Conservation (phyloP, 257 asterid genomes). For the Solanum raphanifolium region DNA sequence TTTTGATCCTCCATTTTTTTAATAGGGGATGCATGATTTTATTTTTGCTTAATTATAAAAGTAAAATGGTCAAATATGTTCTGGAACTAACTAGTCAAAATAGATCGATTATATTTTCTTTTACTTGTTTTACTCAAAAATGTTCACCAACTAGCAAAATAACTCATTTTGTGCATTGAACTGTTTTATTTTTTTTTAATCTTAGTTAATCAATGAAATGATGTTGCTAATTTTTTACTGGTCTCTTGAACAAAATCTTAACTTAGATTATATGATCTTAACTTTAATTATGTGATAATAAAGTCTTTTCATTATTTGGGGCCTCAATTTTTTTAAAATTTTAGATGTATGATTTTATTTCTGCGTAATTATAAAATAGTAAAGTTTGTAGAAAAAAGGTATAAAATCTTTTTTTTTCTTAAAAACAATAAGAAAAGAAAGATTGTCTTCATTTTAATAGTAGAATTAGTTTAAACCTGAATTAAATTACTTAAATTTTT, state of each 20-base stretch:
- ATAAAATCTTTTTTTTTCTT: background rate
- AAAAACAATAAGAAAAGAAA: background rate
- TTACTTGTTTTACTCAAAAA: background rate
- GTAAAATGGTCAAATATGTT: background rate
- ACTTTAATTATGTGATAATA: background rate
- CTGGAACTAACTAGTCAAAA: background rate
- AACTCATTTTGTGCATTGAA: background rate
- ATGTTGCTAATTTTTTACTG: background rate
- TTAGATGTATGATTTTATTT: background rate
- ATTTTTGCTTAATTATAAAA: background rate
- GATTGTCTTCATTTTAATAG: no score
- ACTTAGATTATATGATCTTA: background rate
- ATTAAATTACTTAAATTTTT: background rate
- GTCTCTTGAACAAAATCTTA: background rate
- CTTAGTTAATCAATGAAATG: background rate
- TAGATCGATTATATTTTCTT: rapidly evolving
- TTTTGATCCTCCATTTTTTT: background rate
- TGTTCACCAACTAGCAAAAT: background rate
- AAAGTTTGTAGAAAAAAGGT: background rate
- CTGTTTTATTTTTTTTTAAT: background rate
- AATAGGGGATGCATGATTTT: background rate
- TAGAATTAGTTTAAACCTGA: background rate
- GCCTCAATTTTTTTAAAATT: background rate
- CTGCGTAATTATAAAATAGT: background rate
- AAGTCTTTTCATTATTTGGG: background rate